These are phyloP conservation scores for Massarina eburnea DNA, from an alignment of 2,329 filamentous ascomycete genomes.

Conservation along the genomic window DNA sequence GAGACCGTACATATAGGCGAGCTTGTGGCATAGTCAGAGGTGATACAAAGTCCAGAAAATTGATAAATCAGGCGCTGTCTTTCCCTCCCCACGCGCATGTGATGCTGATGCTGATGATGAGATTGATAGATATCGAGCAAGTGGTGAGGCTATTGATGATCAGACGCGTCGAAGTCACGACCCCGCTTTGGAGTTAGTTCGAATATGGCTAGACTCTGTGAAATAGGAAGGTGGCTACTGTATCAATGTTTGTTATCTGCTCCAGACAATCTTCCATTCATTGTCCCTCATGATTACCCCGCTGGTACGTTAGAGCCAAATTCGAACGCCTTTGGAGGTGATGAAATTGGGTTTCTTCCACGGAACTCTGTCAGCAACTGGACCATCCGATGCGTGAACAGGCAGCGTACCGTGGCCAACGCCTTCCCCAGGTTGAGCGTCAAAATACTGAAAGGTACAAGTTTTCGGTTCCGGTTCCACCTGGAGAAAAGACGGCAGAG, in stretches of 20 bases:
- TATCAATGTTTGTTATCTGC: background rate
- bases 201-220: background rate
- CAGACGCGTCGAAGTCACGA: background rate
- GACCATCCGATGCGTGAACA: constrained; percentile 1
- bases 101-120: background rate
- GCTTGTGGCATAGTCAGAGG: background rate
- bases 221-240: background rate
- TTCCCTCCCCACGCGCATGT: no score
- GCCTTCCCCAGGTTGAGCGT: background rate
- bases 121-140: background rate
- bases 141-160: background rate
- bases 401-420: background rate
- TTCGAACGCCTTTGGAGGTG: no score
- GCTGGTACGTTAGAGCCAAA: no score
- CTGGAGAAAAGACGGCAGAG: background rate
- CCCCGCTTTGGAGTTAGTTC: background rate
- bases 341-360: background rate
- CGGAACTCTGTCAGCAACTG: background rate
- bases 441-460: background rate
- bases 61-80: no score
- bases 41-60: background rate
- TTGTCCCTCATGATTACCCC: no score
- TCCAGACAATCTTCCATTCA: background rate
- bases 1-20: background rate
- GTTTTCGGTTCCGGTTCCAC: background rate